Base-by-base conservation (phyloP, 2,329 filamentous ascomycete species). In the Aspergillus persii region DNA sequence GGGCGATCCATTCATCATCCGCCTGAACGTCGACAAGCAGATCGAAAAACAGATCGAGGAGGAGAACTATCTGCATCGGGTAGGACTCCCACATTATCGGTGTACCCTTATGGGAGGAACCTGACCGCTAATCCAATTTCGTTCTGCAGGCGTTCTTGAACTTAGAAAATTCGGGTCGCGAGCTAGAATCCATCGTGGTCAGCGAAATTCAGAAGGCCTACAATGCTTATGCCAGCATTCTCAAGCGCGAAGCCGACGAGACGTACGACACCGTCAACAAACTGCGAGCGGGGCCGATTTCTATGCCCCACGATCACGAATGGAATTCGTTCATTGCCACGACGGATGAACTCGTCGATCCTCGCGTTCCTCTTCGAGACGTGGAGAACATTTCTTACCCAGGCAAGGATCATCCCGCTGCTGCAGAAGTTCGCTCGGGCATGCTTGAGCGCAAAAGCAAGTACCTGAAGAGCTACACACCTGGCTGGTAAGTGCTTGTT, bases 121-220 rank as follows among this genome's bases (percentile, higher is more conserved):
- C n/a, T 11, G 3, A n/a, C 51, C 23, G 9, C 31, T 52, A 44
- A 57, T 18, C 11, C 18, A 18, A 63, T 67, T 57, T 15, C 27
- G n/a, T 23, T 23, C 6, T 29, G 54, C 59, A 96, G 90, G 95
- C 95, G 8, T 97, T 96, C 70, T 82, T 97, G 54, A 98, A 99
- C 72, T 83, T 99, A 12, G 95, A 99, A 75, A 91, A 86, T 66
- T 98, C 95, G 15, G 95, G 95, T 2, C 89, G 93, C 61, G 95
- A 99, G 77, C 85, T 99, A 2, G 95, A 99, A 77, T 90, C 92
- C 0, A 98, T 99, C 64, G 92, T 99, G 0, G 92, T 99, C 12
- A 92, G 93, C 66, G 95, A 99, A 76, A 96, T 99, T 47, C 95
- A 99, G 72, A 98, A 98, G 76, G 92, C 95, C 0, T 98, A 97